Evolutionary conservation across 176 grass and related monocot species (phyloP).

Genomic region (Bonia amplexicaulis): DNA sequence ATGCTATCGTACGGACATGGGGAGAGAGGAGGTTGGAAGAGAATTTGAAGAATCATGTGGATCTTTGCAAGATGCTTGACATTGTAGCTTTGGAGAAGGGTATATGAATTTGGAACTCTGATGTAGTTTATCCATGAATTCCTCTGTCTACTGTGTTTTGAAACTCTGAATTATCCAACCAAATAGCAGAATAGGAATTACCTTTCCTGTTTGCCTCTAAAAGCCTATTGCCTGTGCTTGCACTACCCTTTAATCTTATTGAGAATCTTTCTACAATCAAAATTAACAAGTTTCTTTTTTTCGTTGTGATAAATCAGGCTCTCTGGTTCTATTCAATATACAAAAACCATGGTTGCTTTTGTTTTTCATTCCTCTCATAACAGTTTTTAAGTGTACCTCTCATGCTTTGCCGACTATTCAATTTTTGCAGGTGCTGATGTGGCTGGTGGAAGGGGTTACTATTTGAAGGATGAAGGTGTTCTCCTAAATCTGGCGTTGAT

Average conservation of each 20-base stretch:
- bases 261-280: not conserved
- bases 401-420: not conserved
- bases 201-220: not conserved
- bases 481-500: conserved; percentile 78
- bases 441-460: conserved; percentile 87
- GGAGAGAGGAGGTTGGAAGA: conserved; percentile 67
- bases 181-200: not conserved
- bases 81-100: conserved; percentile 78
- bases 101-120: conserved; percentile 7
- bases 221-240: not conserved
- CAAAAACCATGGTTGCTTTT: not conserved
- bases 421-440: conserved; percentile 69
- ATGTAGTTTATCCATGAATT: not conserved
- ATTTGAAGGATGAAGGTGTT: conserved; percentile 81
- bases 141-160: not conserved
- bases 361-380: not conserved
- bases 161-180: not conserved
- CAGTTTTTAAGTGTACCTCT: not conserved
- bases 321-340: not conserved
- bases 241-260: not conserved
- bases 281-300: not conserved
- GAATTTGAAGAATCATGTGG: conserved; percentile 84
- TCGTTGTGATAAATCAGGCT: not conserved
- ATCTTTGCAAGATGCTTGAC: conserved; percentile 75
- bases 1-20: conserved; percentile 61